Evolutionary conservation across 164 flowering plant genomes (phyloP).

Genomic region (Magnolia sinica): DNA sequence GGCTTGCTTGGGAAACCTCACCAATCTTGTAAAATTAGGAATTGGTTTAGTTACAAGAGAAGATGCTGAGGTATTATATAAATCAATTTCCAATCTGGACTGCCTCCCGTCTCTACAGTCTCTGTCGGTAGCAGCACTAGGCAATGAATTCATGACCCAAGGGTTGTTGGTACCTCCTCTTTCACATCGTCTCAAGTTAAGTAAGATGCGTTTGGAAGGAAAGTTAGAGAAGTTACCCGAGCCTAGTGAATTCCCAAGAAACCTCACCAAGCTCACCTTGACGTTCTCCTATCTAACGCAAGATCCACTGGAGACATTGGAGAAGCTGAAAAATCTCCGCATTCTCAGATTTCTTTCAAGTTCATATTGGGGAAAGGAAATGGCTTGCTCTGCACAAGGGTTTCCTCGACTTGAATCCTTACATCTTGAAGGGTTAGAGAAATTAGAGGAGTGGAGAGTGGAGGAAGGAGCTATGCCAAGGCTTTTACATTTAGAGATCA

Average conservation of each 20-base stretch:
- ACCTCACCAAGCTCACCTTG: slow-evolving; percentile 4
- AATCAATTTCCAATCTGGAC: background rate
- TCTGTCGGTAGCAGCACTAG: background rate
- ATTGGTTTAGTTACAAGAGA: background rate
- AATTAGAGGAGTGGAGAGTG: background rate
- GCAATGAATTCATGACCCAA: background rate
- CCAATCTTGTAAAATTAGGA: slow-evolving; percentile 1
- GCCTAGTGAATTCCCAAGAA: background rate
- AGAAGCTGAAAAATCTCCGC: slow-evolving; percentile 6
- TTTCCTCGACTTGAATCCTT: slow-evolving; percentile 2
- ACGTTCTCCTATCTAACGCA: background rate
- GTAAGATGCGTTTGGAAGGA: slow-evolving; percentile 3
- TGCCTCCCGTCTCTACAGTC: background rate
- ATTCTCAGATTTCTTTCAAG: background rate
- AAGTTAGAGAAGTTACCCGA: background rate
- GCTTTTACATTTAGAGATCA: slow-evolving; percentile 6
- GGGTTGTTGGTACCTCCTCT: background rate
- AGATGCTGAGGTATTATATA: background rate
- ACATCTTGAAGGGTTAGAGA: background rate
- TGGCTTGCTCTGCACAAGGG: background rate
- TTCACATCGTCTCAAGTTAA: background rate
- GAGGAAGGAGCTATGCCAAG: slow-evolving; percentile 10
- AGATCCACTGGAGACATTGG: slow-evolving; percentile 13
- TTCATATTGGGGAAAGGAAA: slow-evolving; percentile 7
- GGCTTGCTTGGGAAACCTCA: slow-evolving; percentile 6